Conservation (phyloP, 2,329 filamentous ascomycete species). For the Hymenoscyphus fraxineus region DNA sequence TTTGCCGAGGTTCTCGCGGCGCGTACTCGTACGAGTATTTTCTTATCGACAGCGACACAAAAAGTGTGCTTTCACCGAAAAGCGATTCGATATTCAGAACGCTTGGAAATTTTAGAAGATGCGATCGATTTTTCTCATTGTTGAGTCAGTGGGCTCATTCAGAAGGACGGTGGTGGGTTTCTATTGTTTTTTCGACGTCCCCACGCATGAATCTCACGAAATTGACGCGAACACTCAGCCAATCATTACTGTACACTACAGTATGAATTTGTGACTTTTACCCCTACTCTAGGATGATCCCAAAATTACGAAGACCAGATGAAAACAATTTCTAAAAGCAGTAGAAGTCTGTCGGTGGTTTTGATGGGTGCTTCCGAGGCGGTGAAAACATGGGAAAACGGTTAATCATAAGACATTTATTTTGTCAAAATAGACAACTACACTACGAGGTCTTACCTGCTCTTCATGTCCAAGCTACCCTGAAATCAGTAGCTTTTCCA, state of each 20-base stretch:
- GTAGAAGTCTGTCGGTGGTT: not conserved
- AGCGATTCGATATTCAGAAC: not conserved
- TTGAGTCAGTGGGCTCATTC: not conserved
- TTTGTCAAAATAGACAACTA: too few species aligned
- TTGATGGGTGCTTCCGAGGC: too few species aligned
- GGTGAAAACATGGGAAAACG: too few species aligned
- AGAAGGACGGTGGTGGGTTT: not conserved
- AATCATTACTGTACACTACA: not conserved
- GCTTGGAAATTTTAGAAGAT: not conserved
- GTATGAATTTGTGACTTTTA: not conserved
- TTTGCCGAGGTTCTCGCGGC: slow-evolving; percentile 4
- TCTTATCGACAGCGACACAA: not conserved
- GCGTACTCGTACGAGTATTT: slow-evolving; percentile 2
- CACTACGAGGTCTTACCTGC: too few species aligned
- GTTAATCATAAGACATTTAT: too few species aligned
- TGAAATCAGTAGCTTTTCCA: too few species aligned
- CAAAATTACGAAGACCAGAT: not conserved
- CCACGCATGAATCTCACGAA: slow-evolving; percentile 20
- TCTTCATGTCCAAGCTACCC: too few species aligned
- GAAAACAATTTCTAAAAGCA: not conserved
- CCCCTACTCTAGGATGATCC: not conserved
- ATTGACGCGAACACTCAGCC: slow-evolving; percentile 17
- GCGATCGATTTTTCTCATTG: not conserved
- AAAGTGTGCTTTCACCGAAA: not conserved
- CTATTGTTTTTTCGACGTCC: not conserved